phyloP scores from a whole-genome alignment of 805 yeast genomes.

The Pichia deserticola region DNA sequence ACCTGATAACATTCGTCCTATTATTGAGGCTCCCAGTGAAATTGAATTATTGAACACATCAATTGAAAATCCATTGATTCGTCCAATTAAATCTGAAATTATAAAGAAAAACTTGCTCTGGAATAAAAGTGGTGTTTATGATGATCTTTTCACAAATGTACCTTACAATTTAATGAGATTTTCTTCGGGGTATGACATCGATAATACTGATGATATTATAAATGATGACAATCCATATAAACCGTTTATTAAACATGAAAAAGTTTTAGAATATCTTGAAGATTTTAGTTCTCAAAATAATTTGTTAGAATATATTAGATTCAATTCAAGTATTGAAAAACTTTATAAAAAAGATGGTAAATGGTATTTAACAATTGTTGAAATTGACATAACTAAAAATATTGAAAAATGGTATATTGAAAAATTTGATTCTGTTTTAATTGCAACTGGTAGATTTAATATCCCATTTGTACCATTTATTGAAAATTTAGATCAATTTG shows the following conservation, averaged over 20 bases:
- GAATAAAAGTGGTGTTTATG: slow-evolving; percentile 23
- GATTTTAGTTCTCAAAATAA: slow-evolving; percentile 21
- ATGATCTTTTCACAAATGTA: slow-evolving; percentile 34
- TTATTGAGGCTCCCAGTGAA: background rate
- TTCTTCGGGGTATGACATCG: slow-evolving; percentile 28
- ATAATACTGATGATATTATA: background rate
- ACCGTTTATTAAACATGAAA: slow-evolving; percentile 16
- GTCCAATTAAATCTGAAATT: background rate
- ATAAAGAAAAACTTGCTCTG: background rate
- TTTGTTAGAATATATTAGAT: slow-evolving; percentile 25
- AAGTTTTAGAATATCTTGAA: slow-evolving; percentile 13
- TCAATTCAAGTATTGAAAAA: slow-evolving; percentile 29
- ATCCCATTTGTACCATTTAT: slow-evolving; percentile 34
- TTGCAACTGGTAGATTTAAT: slow-evolving; percentile 34
- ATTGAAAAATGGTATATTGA: slow-evolving; percentile 30
- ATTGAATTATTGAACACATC: background rate
- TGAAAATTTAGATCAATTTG: slow-evolving; percentile 28
- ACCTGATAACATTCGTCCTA: slow-evolving; percentile 11
- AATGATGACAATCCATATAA: slow-evolving; percentile 6
- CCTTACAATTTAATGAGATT: slow-evolving; percentile 32
- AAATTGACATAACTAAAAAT: background rate
- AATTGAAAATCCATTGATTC: background rate
- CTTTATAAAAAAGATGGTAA: slow-evolving; percentile 19
- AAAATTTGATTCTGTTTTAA: slow-evolving; percentile 34
- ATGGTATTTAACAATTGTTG: slow-evolving; percentile 28